Evolutionary conservation across 345 rosid genomes (phyloP), one percentile per base, ranked within the genome.

Genomic region (Excoecaria cochinchinensis): DNA sequence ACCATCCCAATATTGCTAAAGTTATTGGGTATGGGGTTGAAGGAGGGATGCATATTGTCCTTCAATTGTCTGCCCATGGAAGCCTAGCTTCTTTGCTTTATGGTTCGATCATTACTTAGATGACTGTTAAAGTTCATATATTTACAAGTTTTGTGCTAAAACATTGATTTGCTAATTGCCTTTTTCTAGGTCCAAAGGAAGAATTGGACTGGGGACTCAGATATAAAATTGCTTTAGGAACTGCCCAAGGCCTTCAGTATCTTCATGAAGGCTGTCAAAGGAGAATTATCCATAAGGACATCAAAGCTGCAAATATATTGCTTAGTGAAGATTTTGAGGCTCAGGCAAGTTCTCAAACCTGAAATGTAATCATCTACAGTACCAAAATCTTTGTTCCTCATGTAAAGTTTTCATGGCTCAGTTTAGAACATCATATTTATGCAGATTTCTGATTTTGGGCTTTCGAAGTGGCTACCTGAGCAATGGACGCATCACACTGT

Each of bases 381-480:
- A 50, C 52, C 55, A 12, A 62, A 56, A 56, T 60, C 36, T 2
- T 8, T 31, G 6, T 39, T 69, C 44, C 0, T 63, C n/a, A 13
- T 50, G 31, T 31, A 31, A 31, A 31, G 8, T 46, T 60, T 55
- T 69, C 14, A 12, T 76, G n/a, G 31, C 77, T 78, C n/a, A 66
- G 14, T 31, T 12, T 58, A 24, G 39, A 72, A 70, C 58, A 42
- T 69, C 31, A 46, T 52, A n/a, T 25, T 71, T 24, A n/a, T 67
- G 15, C 83, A 92, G 99, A 92, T 95, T 80, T 91, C 99, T 72
- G 99, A 95, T 88, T 92, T 95, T 8, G 99, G 97, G 62, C 91
- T 95, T n/a, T 88, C 99, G 10, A 95, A 89, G 84, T 95, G 99
- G 97, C 79, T 95, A 69, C 97, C 97, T 1, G 97, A 92, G 80